Base-by-base conservation (phyloP, 345 rosid species). In the Excoecaria agallocha region DNA sequence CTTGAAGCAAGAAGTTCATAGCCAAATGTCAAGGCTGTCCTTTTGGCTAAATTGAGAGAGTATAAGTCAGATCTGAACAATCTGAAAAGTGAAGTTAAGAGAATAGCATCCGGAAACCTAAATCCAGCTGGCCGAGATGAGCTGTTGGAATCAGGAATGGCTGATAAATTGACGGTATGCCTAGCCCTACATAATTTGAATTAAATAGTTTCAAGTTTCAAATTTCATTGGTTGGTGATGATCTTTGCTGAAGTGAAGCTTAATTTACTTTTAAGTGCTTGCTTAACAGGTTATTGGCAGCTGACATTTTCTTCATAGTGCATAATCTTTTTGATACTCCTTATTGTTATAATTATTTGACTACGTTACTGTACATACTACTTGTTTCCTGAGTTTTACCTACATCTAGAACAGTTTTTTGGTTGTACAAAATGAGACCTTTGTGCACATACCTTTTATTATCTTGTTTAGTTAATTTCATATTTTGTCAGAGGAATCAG, bases 11-110 rank as follows among this genome's bases (percentile, higher is more conserved):
- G 83, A 69, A 80, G 74, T 11, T 80, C 76, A 57, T 80, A 74
- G 38, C 80, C 83, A 46, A 80, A 80, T 76, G 76, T 76, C 45
- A 76, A 76, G 77, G 80, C 74, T 52, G 76, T 73, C 13, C 83
- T 80, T 72, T 63, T 80, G 68, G 80, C 83, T 72, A 80, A 80
- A 73, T 66, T 80, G 74, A 76, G 80, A 73, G 83, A 80, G 46
- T 76, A 76, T 19, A 76, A 80, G 65, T 76, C 80, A 6, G 83
- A 80, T 76, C 70, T 80, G n/a, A 80, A 68, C 83, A 80, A 80
- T 56, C 59, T 80, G 54, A 80, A 80, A 68, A 76, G 70, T 62
- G 79, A 76, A 63, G 79, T 80, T 20, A 72, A 76, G 59, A 67
- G 74, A 46, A 68, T 76, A 11, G 75, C 77, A 35, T 76, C 74